Evolutionary conservation across 331 rosid genomes (phyloP).

Genomic region (Telfairia occidentalis): DNA sequence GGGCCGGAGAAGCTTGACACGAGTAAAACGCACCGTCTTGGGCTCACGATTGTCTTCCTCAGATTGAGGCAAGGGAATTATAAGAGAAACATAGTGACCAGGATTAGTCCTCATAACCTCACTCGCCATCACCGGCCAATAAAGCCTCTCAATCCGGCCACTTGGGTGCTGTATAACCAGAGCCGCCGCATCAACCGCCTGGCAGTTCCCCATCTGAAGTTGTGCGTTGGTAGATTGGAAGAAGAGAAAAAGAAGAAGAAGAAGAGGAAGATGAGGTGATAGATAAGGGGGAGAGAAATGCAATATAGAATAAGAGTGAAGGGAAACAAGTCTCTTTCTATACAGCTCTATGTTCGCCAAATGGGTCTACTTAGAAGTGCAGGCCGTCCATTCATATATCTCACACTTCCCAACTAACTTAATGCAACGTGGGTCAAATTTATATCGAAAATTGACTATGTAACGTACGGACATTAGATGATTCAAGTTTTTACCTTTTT

Average conservation of each 20-base stretch:
- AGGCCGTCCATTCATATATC: slow-evolving; percentile 24
- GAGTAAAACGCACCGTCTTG: slow-evolving; percentile 61
- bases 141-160: slow-evolving; percentile 82
- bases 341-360: slow-evolving; percentile 33
- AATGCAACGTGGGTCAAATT: slow-evolving; percentile 22
- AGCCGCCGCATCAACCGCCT: slow-evolving; percentile 96
- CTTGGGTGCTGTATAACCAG: slow-evolving; percentile 86
- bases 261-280: background rate
- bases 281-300: slow-evolving; percentile 16
- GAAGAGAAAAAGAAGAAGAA: slow-evolving; percentile 17
- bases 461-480: slow-evolving; percentile 4
- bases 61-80: slow-evolving; percentile 60
- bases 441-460: slow-evolving; percentile 17
- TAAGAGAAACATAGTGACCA: slow-evolving; percentile 88
- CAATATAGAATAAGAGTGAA: no score
- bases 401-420: slow-evolving; percentile 15
- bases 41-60: slow-evolving; percentile 19
- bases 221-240: slow-evolving; percentile 19
- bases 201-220: slow-evolving; percentile 81
- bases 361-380: slow-evolving; percentile 12
- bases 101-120: slow-evolving; percentile 85
- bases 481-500: background rate
- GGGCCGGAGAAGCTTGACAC: slow-evolving; percentile 82
- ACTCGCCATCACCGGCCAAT: slow-evolving; percentile 74
- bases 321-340: slow-evolving; percentile 49